Evolutionary conservation across 345 rosid genomes (phyloP).

Genomic region (Pistacia vera): DNA sequence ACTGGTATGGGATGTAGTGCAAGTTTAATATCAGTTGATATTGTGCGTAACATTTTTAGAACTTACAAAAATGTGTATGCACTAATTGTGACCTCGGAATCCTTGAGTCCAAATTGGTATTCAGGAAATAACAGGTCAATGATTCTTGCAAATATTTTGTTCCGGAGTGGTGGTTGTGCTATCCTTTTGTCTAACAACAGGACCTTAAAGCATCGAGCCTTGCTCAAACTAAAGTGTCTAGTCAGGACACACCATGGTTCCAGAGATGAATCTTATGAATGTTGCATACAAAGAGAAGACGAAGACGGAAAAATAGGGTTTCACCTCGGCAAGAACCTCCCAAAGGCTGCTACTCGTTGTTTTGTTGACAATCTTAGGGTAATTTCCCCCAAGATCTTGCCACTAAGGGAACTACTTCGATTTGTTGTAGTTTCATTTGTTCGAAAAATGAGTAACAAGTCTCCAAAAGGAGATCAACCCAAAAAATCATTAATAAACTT

Average conservation of each 20-base stretch:
- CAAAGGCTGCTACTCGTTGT: conserved; percentile 74
- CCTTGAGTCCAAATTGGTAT: conserved; percentile 84
- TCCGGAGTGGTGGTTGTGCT: conserved; percentile 82
- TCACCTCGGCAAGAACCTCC: conserved; percentile 71
- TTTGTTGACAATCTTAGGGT: conserved; percentile 73
- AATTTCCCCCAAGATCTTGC: conserved; percentile 76
- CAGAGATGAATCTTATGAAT: conserved; percentile 65
- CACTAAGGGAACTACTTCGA: conserved; percentile 66
- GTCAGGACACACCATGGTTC: conserved; percentile 91
- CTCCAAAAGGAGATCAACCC: conserved; percentile 21
- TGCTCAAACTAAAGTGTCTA: conserved; percentile 72
- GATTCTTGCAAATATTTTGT: conserved; percentile 85
- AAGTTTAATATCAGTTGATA: conserved; percentile 70
- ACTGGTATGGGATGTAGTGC: conserved; percentile 98
- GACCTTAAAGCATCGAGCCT: conserved; percentile 43
- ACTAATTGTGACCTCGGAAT: conserved; percentile 72
- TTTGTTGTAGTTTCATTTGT: conserved; percentile 34
- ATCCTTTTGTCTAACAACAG: conserved; percentile 74
- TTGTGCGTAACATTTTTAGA: conserved; percentile 65
- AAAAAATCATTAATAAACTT: conserved; percentile 60
- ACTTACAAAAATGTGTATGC: conserved; percentile 53
- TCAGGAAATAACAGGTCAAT: conserved; percentile 79
- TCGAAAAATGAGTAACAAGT: conserved; percentile 31
- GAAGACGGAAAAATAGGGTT: conserved; percentile 65
- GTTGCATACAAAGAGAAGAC: conserved; percentile 76